Base-by-base conservation (phyloP, 116 monocot species). In the Thalassia testudinum region DNA sequence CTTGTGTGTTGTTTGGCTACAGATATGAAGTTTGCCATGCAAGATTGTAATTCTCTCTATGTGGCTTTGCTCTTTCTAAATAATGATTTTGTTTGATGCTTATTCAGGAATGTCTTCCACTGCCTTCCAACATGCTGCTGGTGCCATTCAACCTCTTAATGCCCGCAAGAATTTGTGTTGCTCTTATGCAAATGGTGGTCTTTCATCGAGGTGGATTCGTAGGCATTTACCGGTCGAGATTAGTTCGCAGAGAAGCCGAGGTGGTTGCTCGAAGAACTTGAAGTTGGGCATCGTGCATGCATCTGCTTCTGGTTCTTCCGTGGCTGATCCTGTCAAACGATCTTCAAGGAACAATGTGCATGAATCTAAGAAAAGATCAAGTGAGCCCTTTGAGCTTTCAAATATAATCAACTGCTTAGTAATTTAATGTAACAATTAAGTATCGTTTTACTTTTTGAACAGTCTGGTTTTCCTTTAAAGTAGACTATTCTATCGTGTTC, bases 361-460 rank as follows among this genome's bases (percentile, higher is more conserved):
- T 26, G 65, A 62, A 37, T 53, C 78, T 14, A 65, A 24, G 42
- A 84, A 74, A 59, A 92, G 80, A 68, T 67, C 93, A 75, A 69
- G 93, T 93, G 65, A 73, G 53, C 52, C 15, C 57, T 57, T 69
- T 24, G 21, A n/a, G n/a, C n/a, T n/a, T n/a, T n/a, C n/a, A 13
- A 6, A 21, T n/a, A 20, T 7, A 45, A 27, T 58, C 19, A 6
- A 50, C 15, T 47, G 19, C 13, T 49, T n/a, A n/a, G n/a, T n/a
- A n/a, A n/a, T n/a, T n/a, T n/a, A n/a, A n/a, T n/a, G n/a, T n/a
- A n/a, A n/a, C n/a, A n/a, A n/a, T n/a, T n/a, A n/a, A n/a, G n/a
- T n/a, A n/a, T n/a, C n/a, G n/a, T n/a, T n/a, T 3, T 20, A 37
- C 12, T 45, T 54, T 54, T 54, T 26, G 24, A 38, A 42, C 23